Evolutionary conservation across 306 rosid genomes (phyloP), one percentile per base, ranked within the genome.

Genomic region (Lablab purpureus): DNA sequence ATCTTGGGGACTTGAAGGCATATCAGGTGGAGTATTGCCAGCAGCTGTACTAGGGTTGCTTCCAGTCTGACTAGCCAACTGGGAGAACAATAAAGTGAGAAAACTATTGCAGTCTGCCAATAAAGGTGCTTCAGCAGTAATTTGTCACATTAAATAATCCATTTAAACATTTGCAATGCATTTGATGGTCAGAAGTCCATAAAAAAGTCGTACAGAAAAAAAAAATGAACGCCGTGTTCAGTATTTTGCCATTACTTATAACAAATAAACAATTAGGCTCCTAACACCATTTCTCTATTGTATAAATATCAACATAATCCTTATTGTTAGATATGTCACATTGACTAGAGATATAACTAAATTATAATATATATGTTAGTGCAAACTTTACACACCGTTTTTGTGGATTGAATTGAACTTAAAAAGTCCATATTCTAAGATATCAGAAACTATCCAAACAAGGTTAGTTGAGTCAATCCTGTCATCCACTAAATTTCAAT

Each of bases 41-140:
- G 82, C 83, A 84, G 67, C 71, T 75, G 82, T 83, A 77, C 65
- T 85, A 52, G 82, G 67, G 69, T 71, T 81, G 84, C 58, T 68
- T 82, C 87, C 84, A 15, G 77, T 62, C 82, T 75, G 88, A 49
- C 80, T 41, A 84, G 90, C 81, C 86, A 78, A 75, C 78, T 75
- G 84, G 62, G 78, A 75, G 68, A 75, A 47, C 67, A 77, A 70
- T 27, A 77, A 74, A 54, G 41, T 76, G 22, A 66, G 77, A 74
- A 79, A 27, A 67, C 46, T 71, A 19, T 64, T 75, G 72, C 64
- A 70, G 55, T 43, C 10, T 69, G 37, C 47, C 43, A 71, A 66
- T 56, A 81, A 78, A 81, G 41, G 60, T 64, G 46, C 72, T 69
- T 55, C 10, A 76, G 73, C 28, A 58, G 64, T 82, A 79, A 65